phyloP scores from a whole-genome alignment of 495 filamentous ascomycete genomes.

The Glarea lozoyensis region DNA sequence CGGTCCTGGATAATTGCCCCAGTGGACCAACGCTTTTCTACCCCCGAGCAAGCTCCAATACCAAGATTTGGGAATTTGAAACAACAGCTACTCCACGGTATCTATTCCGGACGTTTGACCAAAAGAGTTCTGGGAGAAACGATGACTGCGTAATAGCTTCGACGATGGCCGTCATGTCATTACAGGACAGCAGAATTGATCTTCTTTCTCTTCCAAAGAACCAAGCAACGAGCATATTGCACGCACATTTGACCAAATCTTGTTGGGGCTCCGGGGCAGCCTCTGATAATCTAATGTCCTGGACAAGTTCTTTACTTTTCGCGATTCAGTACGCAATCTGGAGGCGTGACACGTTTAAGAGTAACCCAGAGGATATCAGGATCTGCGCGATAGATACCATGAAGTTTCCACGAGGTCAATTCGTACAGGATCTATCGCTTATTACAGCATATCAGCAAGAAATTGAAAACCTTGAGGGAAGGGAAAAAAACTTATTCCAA shows the following conservation, averaged over 20 bases:
- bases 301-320: slow-evolving; percentile 30
- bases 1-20: neutral
- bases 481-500: slow-evolving; percentile 6
- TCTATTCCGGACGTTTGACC: slow-evolving; percentile 12
- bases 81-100: slow-evolving; percentile 5
- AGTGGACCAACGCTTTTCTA: slow-evolving; percentile 6
- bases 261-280: slow-evolving; percentile 15
- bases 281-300: slow-evolving; percentile 26
- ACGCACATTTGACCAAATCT: slow-evolving; percentile 20
- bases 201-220: slow-evolving; percentile 11
- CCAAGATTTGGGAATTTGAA: neutral
- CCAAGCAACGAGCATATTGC: slow-evolving; percentile 15
- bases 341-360: slow-evolving; percentile 7
- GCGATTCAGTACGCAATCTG: slow-evolving; percentile 28
- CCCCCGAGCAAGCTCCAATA: slow-evolving; percentile 5
- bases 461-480: slow-evolving; percentile 7
- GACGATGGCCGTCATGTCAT: slow-evolving; percentile 3
- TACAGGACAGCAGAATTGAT: slow-evolving; percentile 9
- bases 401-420: slow-evolving; percentile 22
- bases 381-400: slow-evolving; percentile 25
- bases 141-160: slow-evolving; percentile 11
- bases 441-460: slow-evolving; percentile 18
- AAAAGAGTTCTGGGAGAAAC: slow-evolving; percentile 5
- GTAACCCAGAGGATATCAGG: slow-evolving; percentile 16
- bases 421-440: slow-evolving; percentile 24